phyloP scores from a whole-genome alignment of 208 protist genomes.

The Endotrypanum monterogeii region DNA sequence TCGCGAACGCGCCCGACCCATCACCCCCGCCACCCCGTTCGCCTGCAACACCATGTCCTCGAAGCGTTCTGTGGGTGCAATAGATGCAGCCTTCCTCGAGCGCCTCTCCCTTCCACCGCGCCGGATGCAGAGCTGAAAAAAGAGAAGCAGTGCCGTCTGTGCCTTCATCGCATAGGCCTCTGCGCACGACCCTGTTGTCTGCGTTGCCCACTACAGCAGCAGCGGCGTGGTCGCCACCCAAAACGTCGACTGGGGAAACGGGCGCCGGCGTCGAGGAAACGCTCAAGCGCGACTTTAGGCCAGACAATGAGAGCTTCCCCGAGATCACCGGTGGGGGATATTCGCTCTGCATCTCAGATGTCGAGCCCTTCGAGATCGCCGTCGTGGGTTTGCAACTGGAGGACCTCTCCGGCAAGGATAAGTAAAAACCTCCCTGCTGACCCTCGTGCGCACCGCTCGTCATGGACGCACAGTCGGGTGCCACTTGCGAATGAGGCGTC shows the following conservation, averaged over 20 bases:
- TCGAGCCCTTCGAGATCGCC: neutral
- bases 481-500: neutral
- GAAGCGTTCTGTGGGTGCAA: neutral
- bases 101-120: neutral
- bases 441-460: neutral
- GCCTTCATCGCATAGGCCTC: neutral
- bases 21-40: constrained; percentile 1
- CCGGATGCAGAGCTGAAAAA: neutral
- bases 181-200: constrained; percentile 11
- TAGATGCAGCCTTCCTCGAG: neutral
- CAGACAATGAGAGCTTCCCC: neutral
- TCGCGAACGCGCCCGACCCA: neutral
- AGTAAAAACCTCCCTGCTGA: neutral
- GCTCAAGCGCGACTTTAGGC: neutral
- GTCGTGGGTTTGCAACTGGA: neutral
- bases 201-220: neutral
- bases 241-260: neutral
- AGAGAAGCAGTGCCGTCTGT: neutral
- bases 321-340: neutral
- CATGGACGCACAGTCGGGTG: neutral
- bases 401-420: neutral
- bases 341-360: neutral
- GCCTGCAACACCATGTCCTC: neutral
- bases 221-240: neutral
- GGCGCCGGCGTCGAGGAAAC: neutral